A percentile compares a stretch with the other conserved stretches of the same genome.
Evolutionary conservation across 495 filamentous ascomycete genomes (phyloP).

Genomic region (Arthonia radiata): DNA sequence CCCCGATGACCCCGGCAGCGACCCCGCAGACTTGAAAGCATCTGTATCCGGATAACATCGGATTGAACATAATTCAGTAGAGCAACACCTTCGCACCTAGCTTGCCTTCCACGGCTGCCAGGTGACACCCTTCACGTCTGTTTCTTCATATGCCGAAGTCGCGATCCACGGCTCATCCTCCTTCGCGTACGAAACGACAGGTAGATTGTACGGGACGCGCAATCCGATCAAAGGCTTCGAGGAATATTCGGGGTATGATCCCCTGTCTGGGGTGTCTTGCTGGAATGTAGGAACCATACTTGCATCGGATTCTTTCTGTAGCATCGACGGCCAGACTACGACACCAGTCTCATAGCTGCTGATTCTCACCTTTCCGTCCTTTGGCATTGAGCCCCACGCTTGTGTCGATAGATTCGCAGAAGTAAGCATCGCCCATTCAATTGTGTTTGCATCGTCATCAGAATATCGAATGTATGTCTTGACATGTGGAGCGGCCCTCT

Average conservation of each 20-base stretch:
- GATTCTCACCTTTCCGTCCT: conserved; percentile 34
- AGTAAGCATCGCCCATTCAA: conserved; percentile 73
- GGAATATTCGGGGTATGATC: conserved; percentile 2
- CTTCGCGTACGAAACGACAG: conserved; percentile 34
- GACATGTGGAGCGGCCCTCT: conserved; percentile 72
- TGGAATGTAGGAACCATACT: conserved; percentile 48
- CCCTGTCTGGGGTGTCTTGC: conserved; percentile 22
- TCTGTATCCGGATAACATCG: conserved; percentile 2
- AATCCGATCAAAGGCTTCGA: conserved; percentile 29
- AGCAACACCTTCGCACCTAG: too few species aligned
- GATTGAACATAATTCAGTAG: too few species aligned
- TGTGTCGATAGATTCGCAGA: conserved; percentile 76
- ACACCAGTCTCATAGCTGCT: conserved; percentile 75
- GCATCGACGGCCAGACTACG: conserved; percentile 57
- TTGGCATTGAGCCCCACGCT: conserved; percentile 50
- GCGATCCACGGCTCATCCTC: conserved; percentile 61
- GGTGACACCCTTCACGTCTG: conserved; percentile 43
- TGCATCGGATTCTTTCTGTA: conserved; percentile 16
- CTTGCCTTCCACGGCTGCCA: conserved; percentile 18
- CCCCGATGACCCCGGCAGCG: too few species aligned
- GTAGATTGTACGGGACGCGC: conserved; percentile 66
- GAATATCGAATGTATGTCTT: conserved; percentile 69
- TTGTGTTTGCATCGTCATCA: conserved; percentile 19
- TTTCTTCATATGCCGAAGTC: conserved; percentile 29
- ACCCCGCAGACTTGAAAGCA: too few species aligned